These are phyloP conservation scores for Blechomonas ayalai DNA, from an alignment of 208 protist genomes.

Conservation along the genomic window DNA sequence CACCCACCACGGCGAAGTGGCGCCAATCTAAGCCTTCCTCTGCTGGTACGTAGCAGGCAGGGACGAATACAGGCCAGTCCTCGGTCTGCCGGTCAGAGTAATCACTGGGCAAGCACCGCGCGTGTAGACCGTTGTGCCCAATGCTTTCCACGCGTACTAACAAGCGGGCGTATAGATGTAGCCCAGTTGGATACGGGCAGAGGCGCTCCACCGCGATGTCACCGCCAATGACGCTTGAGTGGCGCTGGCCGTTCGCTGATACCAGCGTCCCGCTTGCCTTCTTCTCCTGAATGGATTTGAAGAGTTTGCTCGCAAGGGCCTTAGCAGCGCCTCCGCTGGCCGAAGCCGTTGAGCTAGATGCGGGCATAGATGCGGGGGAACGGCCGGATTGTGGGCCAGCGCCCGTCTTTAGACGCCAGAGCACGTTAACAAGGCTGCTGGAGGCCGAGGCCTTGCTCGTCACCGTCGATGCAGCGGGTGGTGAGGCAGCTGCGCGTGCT, in stretches of 20 bases:
- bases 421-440: too few species aligned
- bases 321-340: slow-evolving; percentile 9
- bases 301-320: slow-evolving; percentile 37
- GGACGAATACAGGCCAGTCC: slow-evolving; percentile 40
- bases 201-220: slow-evolving; percentile 23
- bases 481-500: too few species aligned
- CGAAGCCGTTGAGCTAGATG: too few species aligned
- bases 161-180: slow-evolving; percentile 36
- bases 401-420: too few species aligned
- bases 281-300: slow-evolving; percentile 27
- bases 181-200: slow-evolving; percentile 30
- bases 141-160: slow-evolving; percentile 58
- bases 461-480: too few species aligned
- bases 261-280: slow-evolving; percentile 9
- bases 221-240: background rate
- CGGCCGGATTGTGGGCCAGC: too few species aligned
- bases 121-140: slow-evolving; percentile 49
- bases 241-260: background rate
- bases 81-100: background rate
- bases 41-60: slow-evolving; percentile 41
- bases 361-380: too few species aligned
- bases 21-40: slow-evolving; percentile 29
- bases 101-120: slow-evolving; percentile 16
- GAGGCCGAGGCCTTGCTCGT: too few species aligned
- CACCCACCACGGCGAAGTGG: slow-evolving; percentile 57